Evolutionary conservation across 2,329 filamentous ascomycete genomes (phyloP), one percentile per base, ranked within the genome.

Genomic region (Pseudocercospora crystallina): DNA sequence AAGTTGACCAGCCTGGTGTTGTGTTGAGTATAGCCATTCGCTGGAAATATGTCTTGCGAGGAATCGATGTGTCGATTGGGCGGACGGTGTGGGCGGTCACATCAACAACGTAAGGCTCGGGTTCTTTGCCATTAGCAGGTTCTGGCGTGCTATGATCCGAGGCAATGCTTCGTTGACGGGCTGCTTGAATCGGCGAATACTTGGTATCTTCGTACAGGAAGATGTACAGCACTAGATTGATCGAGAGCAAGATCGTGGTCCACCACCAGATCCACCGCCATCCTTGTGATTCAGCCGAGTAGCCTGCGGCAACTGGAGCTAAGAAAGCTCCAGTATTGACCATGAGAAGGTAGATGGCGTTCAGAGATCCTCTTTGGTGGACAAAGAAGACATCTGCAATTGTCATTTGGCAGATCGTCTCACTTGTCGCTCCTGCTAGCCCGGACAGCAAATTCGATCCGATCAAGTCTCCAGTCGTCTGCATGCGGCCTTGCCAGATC

Each of bases 301-400:
- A 49, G 5, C 54, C 48, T 11, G 72, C 61, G 13, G 65, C 63
- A 9, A 75, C 53, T 0, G 70, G 68, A 1, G 64, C 67, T 1
- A 78, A 59, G 3, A 55, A 54, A 59, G 70, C 2, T 64, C 61
- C 55, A 49, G 65, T 34, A 39, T 49, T 46, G 36, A 54, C 34
- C 32, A 69, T 48, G 69, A 67, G 39, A 62, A 71, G 46, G 71
- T 61, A 53, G 72, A 79, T 10, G 72, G 61, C 51, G 37, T 57
- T 57, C 12, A 37, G 36, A 9, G 36, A 43, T 5, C 47, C 54
- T 20, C 54, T 44, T 29, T 57, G 51, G 15, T 57, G 54, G 5
- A 57, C 54, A 33, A 55, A 57, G 40, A 52, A 54, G 3, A 53
- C 26, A 36, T 56, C 53, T 2, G 53, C 53, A 32, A 56, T 53